phyloP scores from a whole-genome alignment of 805 yeast species.

The Ogataea methanolica region DNA sequence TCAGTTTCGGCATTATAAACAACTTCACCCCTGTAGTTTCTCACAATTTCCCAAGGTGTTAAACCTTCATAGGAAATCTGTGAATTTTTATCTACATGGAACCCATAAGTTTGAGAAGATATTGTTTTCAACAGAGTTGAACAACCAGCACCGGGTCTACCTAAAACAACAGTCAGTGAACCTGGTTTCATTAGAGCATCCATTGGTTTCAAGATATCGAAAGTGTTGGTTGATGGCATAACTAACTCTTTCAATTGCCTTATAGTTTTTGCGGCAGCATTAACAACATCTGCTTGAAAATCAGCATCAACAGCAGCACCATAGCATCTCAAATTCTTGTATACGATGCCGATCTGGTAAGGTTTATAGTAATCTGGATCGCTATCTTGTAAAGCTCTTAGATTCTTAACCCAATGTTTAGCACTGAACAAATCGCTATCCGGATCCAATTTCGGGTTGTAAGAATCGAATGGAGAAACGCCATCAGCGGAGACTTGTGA shows the following conservation, averaged over 20 bases:
- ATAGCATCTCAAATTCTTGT: conserved; percentile 49
- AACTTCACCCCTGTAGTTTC: conserved; percentile 60
- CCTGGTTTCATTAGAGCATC: conserved; percentile 59
- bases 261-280: conserved; percentile 30
- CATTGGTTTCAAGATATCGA: conserved; percentile 57
- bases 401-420: conserved; percentile 57
- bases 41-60: conserved; percentile 41
- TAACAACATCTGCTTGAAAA: conserved; percentile 51
- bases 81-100: conserved; percentile 42
- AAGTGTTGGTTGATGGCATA: conserved; percentile 17
- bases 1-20: conserved; percentile 66
- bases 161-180: conserved; percentile 61
- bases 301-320: conserved; percentile 60
- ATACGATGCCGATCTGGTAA: conserved; percentile 49
- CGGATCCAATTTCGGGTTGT: conserved; percentile 45
- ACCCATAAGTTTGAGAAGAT: conserved; percentile 56
- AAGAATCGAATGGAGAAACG: conserved; percentile 28
- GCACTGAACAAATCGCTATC: conserved; percentile 47
- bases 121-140: conserved; percentile 59
- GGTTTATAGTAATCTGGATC: conserved; percentile 64
- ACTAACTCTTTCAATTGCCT: conserved; percentile 7
- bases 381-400: conserved; percentile 41
- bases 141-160: conserved; percentile 79
- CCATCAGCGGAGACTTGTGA: conserved; percentile 36
- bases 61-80: conserved; percentile 50